Base-by-base conservation (phyloP, 2,329 filamentous ascomycete species). In the Microcera coccophila region DNA sequence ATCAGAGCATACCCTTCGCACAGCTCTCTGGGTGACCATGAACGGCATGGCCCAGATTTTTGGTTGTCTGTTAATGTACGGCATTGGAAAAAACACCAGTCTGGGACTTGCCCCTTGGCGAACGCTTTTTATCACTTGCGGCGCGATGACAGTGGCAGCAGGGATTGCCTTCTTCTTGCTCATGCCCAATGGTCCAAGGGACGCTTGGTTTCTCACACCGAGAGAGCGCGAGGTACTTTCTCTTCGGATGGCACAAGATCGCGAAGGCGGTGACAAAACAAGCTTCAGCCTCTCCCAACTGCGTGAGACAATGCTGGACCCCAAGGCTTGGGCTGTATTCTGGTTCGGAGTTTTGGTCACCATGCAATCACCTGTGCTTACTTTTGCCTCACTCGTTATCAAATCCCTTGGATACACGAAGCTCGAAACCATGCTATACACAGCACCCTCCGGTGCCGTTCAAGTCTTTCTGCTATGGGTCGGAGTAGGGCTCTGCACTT, bases 31-130 rank as follows among this genome's bases (percentile, higher is more conserved):
- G 42, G 19, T 40, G 3, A 40, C 32, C 14, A 37, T 22, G 18
- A 45, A 45, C 38, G 38, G 42, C 16, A 8, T 39, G 5, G 38
- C 38, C 12, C 33, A 45, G 12, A 34, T 41, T 4, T 15, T 45
- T 8, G 34, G 37, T 7, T 22, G 32, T 15, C 42, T 45, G 24
- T 12, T 43, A 2, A 39, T 43, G 36, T 43, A 39, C 20, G 36
- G 36, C 11, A 21, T 43, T n/a, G 29, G 41, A 3, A 29, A 34
- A 2, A n/a, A n/a, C n/a, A 33, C 22, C 3, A 17, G 18, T 3
- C 18, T 31, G 3, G 26, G 19, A 16, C 29, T 43, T 19, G 35
- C 35, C 4, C 26, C 20, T 4, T 39, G 39, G 29, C 24, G 41
- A 35, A 15, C 29, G n/a, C 24, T 39, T 15, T 43, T 43, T 21